phyloP scores from a whole-genome alignment of 805 yeast species.

The Zygosaccharomyces pseudorouxii region DNA sequence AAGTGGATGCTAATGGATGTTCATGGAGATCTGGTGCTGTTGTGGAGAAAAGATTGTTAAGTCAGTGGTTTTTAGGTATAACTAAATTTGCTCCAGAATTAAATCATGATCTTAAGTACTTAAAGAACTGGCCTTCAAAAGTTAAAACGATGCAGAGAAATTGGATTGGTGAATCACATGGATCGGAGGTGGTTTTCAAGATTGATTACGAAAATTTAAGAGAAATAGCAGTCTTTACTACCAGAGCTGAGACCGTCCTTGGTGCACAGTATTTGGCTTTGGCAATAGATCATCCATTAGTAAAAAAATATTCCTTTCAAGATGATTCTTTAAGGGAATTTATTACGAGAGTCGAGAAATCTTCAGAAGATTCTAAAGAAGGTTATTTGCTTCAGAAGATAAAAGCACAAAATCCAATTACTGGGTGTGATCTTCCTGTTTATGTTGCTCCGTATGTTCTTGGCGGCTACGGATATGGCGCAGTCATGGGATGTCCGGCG shows the following conservation, averaged over 20 bases:
- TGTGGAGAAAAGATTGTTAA: conserved; percentile 75
- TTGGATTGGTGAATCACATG: conserved; percentile 90
- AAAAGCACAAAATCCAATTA: conserved; percentile 56
- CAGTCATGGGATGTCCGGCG: conserved; percentile 98
- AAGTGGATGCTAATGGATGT: conserved; percentile 83
- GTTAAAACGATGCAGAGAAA: conserved; percentile 87
- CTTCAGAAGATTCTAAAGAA: conserved; percentile 47
- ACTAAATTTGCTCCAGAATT: conserved; percentile 73
- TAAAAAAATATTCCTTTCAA: conserved; percentile 34
- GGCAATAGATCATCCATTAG: conserved; percentile 65
- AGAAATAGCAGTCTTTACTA: conserved; percentile 61
- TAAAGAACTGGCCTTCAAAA: conserved; percentile 80
- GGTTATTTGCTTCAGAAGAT: conserved; percentile 53
- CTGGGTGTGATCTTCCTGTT: conserved; percentile 52
- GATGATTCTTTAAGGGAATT: conserved; percentile 46
- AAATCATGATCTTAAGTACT: conserved; percentile 53
- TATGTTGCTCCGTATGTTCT: conserved; percentile 90
- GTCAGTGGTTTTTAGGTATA: conserved; percentile 93
- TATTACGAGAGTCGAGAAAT: conserved; percentile 36
- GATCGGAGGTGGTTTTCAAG: conserved; percentile 62
- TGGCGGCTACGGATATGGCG: conserved; percentile 80
- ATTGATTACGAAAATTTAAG: conserved; percentile 24
- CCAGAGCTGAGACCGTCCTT: conserved; percentile 83
- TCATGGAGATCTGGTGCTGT: conserved; percentile 97
- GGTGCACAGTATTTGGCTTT: conserved; percentile 82